Base-by-base conservation (phyloP, 2,329 filamentous ascomycete genomes). In the Thielaviopsis musarum region DNA sequence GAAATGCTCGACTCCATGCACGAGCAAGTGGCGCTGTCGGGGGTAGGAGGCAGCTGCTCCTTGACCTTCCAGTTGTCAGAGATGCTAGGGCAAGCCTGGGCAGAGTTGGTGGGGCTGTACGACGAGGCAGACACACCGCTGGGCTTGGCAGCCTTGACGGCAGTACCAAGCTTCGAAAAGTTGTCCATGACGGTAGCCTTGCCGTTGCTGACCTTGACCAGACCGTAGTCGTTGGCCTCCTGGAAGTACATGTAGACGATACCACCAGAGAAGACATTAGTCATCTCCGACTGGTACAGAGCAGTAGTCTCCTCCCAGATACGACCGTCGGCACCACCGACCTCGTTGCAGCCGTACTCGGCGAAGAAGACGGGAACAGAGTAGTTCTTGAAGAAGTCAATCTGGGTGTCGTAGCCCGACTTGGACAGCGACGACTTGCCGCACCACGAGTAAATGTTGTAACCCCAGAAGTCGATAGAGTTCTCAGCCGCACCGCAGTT, bases 361-460 rank as follows among this genome's bases (percentile, higher is more conserved):
- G 93, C 93, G 71, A 98, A 96, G 84, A 98, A 98, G 67, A 90
- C 87, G 54, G 93, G 93, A 2, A 97, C 88, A 10, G 88, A 88
- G 79, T 93, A 98, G 70, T 85, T 82, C 62, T 77, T 71, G 76
- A 96, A 98, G 74, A 96, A 91, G 65, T 88, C 72, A 66, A 90
- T 90, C 70, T 91, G 87, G 60, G 83, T 78, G 64, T 85, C 77
- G 74, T 91, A 98, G 59, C 89, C 88, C 3, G 93, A 96, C 62
- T 77, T 69, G 41, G 77, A 69, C 75, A 86, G 93, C 67, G 77
- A 82, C 68, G 88, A 95, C 66, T 91, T 72, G 66, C 91, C 93
- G 71, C 93, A 98, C 93, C 93, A 98, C 58, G 91, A 95, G 80
- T 98, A 98, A 75, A 97, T 95, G 79, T 98, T 98, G 85, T 97